Percentiles rank a stretch among this genome's conserved stretches.
phyloP scores from a whole-genome alignment of 139 green algal species.

The Microglena sp. region DNA sequence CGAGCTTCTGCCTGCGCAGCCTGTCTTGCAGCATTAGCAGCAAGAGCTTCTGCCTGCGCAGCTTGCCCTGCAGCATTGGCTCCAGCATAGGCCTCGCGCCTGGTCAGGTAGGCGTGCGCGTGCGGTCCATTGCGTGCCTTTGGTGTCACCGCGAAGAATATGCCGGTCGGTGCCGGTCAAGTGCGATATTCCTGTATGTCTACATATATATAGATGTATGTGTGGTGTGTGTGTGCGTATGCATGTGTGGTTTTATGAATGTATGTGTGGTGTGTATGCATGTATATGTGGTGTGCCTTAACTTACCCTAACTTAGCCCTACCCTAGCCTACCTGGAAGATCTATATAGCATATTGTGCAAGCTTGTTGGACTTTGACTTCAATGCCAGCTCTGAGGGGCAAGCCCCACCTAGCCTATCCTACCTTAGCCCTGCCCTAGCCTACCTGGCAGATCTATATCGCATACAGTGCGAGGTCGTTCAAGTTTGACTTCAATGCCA shows the following conservation, averaged over 20 bases:
- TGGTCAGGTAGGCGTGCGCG: too few relatives aligned
- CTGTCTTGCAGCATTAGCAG: too few relatives aligned
- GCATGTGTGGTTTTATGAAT: neutral
- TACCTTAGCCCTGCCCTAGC: too few relatives aligned
- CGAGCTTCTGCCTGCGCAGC: too few relatives aligned
- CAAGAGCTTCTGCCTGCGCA: too few relatives aligned
- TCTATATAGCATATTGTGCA: conserved; percentile 80
- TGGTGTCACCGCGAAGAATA: too few relatives aligned
- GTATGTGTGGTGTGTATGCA: neutral
- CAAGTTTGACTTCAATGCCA: conserved; percentile 67
- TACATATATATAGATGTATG: too few relatives aligned
- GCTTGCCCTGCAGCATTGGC: too few relatives aligned
- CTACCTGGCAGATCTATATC: conserved; percentile 71
- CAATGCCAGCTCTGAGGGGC: conserved; percentile 56
- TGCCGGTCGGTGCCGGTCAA: too few relatives aligned
- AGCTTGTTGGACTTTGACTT: conserved; percentile 75
- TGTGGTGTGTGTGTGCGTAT: neutral
- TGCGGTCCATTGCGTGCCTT: too few relatives aligned
- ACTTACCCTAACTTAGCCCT: neutral
- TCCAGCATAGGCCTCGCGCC: too few relatives aligned
- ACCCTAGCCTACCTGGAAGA: conserved; percentile 64
- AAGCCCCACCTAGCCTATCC: too few relatives aligned
- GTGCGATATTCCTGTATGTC: neutral
- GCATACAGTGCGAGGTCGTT: conserved; percentile 85
- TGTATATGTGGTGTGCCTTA: neutral